Conservation (phyloP, 352 stramenopile genomes). For the Blastocystis sp. region DNA sequence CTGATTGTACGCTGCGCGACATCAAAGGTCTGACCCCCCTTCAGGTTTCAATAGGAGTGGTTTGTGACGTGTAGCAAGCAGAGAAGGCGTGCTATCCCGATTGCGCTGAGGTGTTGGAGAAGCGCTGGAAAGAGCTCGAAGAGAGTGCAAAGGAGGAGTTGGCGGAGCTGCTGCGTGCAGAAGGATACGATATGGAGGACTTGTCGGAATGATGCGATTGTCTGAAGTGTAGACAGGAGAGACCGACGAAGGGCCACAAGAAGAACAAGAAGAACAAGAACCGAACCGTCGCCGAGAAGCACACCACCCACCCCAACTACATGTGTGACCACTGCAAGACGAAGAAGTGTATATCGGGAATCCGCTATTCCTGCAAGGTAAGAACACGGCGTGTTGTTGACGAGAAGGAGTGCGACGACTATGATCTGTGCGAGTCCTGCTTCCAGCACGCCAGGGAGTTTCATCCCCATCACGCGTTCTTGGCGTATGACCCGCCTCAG, state of each 20-base stretch:
- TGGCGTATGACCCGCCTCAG: conserved; percentile 56
- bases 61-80: conserved; percentile 17
- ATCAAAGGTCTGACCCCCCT: conserved; percentile 63
- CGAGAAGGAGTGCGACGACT: conserved; percentile 50
- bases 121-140: conserved; percentile 71
- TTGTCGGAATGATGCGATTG: not conserved
- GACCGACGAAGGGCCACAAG: conserved; percentile 15
- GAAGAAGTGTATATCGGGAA: conserved; percentile 13
- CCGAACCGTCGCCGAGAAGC: not conserved
- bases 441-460: conserved; percentile 43
- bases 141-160: conserved; percentile 34
- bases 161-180: conserved; percentile 49
- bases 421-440: conserved; percentile 50
- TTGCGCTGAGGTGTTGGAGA: conserved; percentile 35
- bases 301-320: conserved; percentile 17
- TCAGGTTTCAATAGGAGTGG: not conserved
- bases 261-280: conserved; percentile 66
- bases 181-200: conserved; percentile 31
- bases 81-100: conserved; percentile 63
- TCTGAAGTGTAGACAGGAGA: conserved; percentile 14
- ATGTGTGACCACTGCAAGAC: conserved; percentile 25
- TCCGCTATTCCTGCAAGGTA: conserved; percentile 58
- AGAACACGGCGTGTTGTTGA: not conserved
- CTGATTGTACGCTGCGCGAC: conserved; percentile 66
- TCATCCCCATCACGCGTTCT: conserved; percentile 23